Base-by-base conservation (phyloP, 495 filamentous ascomycete genomes). In the Usnea hakonensis region DNA sequence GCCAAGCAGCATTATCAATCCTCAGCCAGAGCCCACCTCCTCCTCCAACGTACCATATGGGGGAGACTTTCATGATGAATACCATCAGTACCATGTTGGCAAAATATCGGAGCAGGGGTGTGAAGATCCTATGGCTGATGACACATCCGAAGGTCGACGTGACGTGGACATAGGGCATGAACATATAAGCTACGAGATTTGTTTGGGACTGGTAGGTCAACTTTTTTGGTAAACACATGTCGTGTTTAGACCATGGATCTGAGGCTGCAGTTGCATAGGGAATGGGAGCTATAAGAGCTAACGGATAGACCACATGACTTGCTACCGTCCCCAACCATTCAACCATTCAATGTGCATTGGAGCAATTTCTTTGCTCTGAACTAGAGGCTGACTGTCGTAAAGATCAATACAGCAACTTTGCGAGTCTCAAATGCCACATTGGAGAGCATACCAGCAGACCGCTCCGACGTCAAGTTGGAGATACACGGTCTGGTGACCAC, bases 141-240 rank as follows among this genome's bases (percentile, higher is more conserved):
- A 9, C 5, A 36, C 17, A 16, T 19, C 40, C 40, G 17, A n/a
- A 43, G 2, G 5, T 43, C 3, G 8, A 43, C 19, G n/a, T 16
- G 8, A 19, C n/a, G 40, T 2, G 40, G 19, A 43, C n/a, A 43
- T 19, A 3, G 40, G 9, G 16, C 3, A 43, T 21, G 43, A 32
- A 32, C 19, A 58, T 44, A n/a, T 9, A 28, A 58, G 40, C 40
- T 28, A 41, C 33, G 40, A 43, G 37, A 14, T 58, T 33, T 58
- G 56, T 58, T 30, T 58, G 28, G 56, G 56, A 9, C 33, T 58
- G 56, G 56, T 58, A 58, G 26, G 56, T 56, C 28, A 26, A 28
- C 2, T 13, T 41, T n/a, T 16, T 19, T 43, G 19, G 2, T 43
- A 8, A 19, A 5, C n/a, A n/a, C n/a, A 43, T n/a, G 16, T 3